Percentiles rank a stretch among this genome's conserved stretches.
phyloP scores from a whole-genome alignment of 2,329 filamentous ascomycete species.

The Dryadomyces quercus-mongolicae region DNA sequence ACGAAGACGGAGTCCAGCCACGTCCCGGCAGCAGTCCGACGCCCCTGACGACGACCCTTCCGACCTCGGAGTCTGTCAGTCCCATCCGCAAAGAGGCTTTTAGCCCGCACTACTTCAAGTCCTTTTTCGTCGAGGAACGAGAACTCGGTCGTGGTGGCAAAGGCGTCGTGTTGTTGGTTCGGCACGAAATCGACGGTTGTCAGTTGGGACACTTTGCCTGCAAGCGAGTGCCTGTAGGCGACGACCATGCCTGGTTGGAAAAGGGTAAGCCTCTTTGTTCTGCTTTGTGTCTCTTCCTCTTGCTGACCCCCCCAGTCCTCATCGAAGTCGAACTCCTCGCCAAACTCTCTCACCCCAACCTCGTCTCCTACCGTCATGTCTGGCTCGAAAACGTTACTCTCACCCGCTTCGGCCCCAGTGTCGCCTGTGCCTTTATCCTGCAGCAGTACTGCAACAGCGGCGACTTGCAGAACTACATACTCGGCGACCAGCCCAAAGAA shows the following conservation, averaged over 20 bases:
- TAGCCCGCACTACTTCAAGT: slow-evolving; percentile 82
- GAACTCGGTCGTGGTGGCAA: slow-evolving; percentile 85
- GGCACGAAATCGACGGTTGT: slow-evolving; percentile 83
- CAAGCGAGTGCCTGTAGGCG: slow-evolving; percentile 89
- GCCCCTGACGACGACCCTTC: slow-evolving; percentile 15
- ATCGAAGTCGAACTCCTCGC: slow-evolving; percentile 89
- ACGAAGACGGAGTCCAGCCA: neutral
- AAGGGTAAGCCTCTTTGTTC: slow-evolving; percentile 37
- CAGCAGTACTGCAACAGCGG: slow-evolving; percentile 96
- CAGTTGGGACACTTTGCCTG: slow-evolving; percentile 85
- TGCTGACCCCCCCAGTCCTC: slow-evolving; percentile 36
- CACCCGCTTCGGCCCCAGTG: slow-evolving; percentile 75
- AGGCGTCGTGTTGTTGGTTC: slow-evolving; percentile 87
- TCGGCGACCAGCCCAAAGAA: slow-evolving; percentile 52
- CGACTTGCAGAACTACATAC: slow-evolving; percentile 77
- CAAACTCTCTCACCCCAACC: slow-evolving; percentile 82
- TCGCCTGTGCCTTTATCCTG: slow-evolving; percentile 91
- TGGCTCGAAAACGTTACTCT: slow-evolving; percentile 88
- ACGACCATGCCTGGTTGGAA: slow-evolving; percentile 90
- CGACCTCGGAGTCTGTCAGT: slow-evolving; percentile 22
- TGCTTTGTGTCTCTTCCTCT: neutral
- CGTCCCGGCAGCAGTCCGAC: neutral
- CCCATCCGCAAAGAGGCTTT: slow-evolving; percentile 81
- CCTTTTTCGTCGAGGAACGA: slow-evolving; percentile 82
- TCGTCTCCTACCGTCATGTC: slow-evolving; percentile 93